Percentiles rank a stretch among this genome's conserved stretches.
Conservation (phyloP, 805 yeast species). For the Schwanniomyces sp. region DNA sequence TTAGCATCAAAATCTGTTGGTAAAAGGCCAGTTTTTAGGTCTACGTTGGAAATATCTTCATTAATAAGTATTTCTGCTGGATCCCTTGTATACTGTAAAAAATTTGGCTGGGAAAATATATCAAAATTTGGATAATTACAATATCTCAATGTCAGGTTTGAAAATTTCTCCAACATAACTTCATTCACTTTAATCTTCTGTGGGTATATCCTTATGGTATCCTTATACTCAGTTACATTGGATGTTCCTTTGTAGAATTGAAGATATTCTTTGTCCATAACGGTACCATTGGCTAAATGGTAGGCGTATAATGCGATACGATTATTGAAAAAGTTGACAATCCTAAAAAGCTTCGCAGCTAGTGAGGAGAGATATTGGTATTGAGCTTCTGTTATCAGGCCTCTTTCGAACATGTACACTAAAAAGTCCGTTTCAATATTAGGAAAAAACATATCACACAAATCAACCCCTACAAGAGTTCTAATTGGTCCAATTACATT, state of each 20-base stretch:
- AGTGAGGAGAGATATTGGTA: conserved; percentile 20
- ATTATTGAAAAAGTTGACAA: conserved; percentile 32
- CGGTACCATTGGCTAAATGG: conserved; percentile 18
- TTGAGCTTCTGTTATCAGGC: conserved; percentile 14
- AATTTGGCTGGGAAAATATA: conserved; percentile 5
- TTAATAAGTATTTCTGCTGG: not conserved
- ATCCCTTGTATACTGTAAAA: not conserved
- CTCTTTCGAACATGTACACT: conserved; percentile 15
- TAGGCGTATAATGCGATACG: conserved; percentile 27
- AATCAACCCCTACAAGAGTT: conserved; percentile 33
- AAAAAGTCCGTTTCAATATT: conserved; percentile 25
- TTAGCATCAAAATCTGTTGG: conserved; percentile 27
- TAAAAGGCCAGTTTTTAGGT: conserved; percentile 23
- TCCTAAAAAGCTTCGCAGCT: conserved; percentile 26
- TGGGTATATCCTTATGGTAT: conserved; percentile 14
- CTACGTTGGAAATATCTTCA: conserved; percentile 12
- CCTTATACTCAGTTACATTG: conserved; percentile 9
- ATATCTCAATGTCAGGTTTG: conserved; percentile 10
- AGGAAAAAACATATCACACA: conserved; percentile 32
- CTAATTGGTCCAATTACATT: conserved; percentile 36
- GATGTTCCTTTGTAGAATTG: conserved; percentile 5
- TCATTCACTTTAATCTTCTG: conserved; percentile 17
- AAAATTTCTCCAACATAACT: conserved; percentile 14
- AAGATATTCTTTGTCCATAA: conserved; percentile 20
- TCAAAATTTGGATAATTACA: conserved; percentile 19